Evolutionary conservation across 148 eudicot species (phyloP).

Genomic region (Suaeda aralocaspica): DNA sequence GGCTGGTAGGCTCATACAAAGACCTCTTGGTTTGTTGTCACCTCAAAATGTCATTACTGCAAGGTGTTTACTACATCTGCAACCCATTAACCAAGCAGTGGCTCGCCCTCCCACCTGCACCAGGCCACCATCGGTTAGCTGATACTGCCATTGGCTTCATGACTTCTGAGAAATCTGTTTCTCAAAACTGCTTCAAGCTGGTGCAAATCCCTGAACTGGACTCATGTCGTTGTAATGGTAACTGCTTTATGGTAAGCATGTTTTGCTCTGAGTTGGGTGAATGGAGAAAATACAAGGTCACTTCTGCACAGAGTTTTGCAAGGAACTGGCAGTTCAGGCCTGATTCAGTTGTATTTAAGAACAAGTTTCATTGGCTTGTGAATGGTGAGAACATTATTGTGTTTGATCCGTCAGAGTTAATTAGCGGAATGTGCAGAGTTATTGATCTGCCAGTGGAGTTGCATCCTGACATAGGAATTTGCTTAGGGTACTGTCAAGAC

Average conservation of each 20-base stretch:
- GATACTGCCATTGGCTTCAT: conserved; percentile 27
- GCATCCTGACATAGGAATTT: conserved; percentile 14
- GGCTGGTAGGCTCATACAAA: conserved; percentile 24
- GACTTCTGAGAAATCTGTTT: neutral
- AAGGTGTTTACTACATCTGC: conserved; percentile 25
- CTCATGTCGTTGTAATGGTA: neutral
- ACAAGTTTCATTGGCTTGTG: conserved; percentile 31
- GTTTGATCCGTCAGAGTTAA: conserved; percentile 16
- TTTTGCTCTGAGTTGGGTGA: conserved; percentile 21
- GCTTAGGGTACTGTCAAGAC: conserved; percentile 22
- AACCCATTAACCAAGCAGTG: conserved; percentile 32
- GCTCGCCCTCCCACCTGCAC: conserved; percentile 23
- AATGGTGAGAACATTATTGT: conserved; percentile 20
- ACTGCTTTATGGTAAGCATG: conserved; percentile 19
- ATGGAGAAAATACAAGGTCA: conserved; percentile 14
- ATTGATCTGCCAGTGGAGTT: conserved; percentile 20
- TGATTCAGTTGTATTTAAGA: conserved; percentile 9
- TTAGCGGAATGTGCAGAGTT: neutral
- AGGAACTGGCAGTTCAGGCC: conserved; percentile 35
- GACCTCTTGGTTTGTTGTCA: conserved; percentile 28
- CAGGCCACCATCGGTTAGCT: conserved; percentile 21
- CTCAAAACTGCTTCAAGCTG: conserved; percentile 16
- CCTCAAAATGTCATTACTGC: conserved; percentile 7
- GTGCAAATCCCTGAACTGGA: conserved; percentile 24
- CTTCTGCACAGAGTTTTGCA: conserved; percentile 10